phyloP scores from a whole-genome alignment of 2,329 filamentous ascomycete genomes.

The Neopestalotiopsis clavispora region DNA sequence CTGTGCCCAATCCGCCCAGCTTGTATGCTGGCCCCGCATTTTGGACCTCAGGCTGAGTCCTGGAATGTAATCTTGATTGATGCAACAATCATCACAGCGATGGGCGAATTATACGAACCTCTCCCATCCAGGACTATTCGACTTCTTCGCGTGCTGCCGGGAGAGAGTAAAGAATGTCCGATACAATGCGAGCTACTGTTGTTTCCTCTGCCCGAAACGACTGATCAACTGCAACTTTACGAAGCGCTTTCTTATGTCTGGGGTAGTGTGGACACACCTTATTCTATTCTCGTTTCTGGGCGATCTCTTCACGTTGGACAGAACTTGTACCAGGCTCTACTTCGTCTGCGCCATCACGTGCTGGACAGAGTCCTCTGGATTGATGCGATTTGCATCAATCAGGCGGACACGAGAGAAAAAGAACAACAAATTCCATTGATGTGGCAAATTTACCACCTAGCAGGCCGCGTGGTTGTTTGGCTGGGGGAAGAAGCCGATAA shows the following conservation, averaged over 20 bases:
- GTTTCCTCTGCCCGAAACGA: background rate
- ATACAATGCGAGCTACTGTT: background rate
- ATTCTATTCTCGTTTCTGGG: background rate
- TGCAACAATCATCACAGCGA: too few species aligned
- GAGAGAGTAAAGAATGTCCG: background rate
- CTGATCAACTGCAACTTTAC: background rate
- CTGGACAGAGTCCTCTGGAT: background rate
- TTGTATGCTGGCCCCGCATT: too few species aligned
- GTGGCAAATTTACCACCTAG: background rate
- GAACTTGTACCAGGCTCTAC: background rate
- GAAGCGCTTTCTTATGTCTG: conserved; percentile 1
- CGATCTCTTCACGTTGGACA: background rate
- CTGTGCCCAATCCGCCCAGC: too few species aligned
- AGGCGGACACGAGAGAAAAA: background rate
- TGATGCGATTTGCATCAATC: conserved; percentile 2
- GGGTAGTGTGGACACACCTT: background rate
- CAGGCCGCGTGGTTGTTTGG: background rate
- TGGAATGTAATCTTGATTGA: too few species aligned
- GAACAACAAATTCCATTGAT: background rate
- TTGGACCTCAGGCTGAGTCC: too few species aligned
- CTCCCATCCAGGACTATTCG: background rate
- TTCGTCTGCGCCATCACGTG: background rate
- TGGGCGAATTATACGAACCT: background rate
- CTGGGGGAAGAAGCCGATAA: background rate
- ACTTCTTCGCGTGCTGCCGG: background rate